Conservation (phyloP, 2,329 filamentous ascomycete species). For the Mycosphaerella arachidis region DNA sequence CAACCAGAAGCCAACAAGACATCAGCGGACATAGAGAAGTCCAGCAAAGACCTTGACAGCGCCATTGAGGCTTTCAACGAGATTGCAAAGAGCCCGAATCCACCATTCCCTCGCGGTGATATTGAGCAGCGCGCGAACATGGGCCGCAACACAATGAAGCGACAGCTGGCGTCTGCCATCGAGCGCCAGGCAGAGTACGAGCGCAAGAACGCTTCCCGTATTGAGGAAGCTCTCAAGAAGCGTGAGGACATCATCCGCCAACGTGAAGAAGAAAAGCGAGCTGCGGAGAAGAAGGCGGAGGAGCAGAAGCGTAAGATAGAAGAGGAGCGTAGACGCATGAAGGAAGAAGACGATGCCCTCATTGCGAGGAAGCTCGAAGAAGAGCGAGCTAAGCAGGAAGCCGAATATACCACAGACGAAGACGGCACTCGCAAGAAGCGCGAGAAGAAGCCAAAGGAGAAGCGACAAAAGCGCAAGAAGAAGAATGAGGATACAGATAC, state of each 20-base stretch:
- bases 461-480: constrained; percentile 55
- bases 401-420: constrained; percentile 74
- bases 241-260: constrained; percentile 75
- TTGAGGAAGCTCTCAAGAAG: constrained; percentile 72
- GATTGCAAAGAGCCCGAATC: constrained; percentile 57
- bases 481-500: constrained; percentile 48
- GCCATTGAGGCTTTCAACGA: constrained; percentile 68
- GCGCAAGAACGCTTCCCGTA: constrained; percentile 82
- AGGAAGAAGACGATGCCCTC: constrained; percentile 66
- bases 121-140: constrained; percentile 95
- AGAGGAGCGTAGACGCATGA: constrained; percentile 79
- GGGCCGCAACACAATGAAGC: constrained; percentile 90
- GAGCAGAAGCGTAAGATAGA: constrained; percentile 75
- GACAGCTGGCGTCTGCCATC: constrained; percentile 81
- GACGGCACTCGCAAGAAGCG: constrained; percentile 77
- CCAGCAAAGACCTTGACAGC: constrained; percentile 73
- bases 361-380: constrained; percentile 69
- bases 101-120: constrained; percentile 85
- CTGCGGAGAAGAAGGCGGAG: constrained; percentile 62
- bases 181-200: constrained; percentile 87
- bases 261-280: constrained; percentile 71
- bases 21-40: constrained; percentile 73
- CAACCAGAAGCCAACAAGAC: constrained; percentile 73
- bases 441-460: constrained; percentile 58
- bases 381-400: constrained; percentile 59